phyloP scores from a whole-genome alignment of 2,329 filamentous ascomycete species.

The Saccharata proteae region DNA sequence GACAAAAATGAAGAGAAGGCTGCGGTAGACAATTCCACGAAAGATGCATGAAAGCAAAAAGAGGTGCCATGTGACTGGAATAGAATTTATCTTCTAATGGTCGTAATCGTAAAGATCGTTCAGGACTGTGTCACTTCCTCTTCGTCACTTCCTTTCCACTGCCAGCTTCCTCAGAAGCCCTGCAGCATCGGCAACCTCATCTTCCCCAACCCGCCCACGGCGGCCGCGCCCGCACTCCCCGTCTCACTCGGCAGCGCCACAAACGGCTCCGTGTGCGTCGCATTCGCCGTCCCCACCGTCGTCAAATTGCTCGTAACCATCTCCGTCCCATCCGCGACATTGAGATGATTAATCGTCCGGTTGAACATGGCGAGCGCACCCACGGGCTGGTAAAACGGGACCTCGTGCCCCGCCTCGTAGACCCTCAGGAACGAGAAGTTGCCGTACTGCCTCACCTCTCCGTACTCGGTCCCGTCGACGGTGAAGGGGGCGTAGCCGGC shows the following conservation, averaged over 20 bases:
- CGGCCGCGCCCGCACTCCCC: not conserved
- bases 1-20: too few relatives aligned
- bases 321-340: slow-evolving; percentile 24
- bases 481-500: slow-evolving; percentile 22
- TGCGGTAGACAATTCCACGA: too few relatives aligned
- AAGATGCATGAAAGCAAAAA: too few relatives aligned
- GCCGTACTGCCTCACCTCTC: slow-evolving; percentile 27
- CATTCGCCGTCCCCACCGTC: slow-evolving; percentile 20
- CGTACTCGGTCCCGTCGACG: slow-evolving; percentile 27
- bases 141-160: too few relatives aligned
- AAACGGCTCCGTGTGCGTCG: slow-evolving; percentile 28
- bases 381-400: slow-evolving; percentile 29
- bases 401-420: slow-evolving; percentile 29
- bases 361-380: slow-evolving; percentile 26
- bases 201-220: not conserved
- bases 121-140: too few relatives aligned
- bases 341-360: slow-evolving; percentile 22
- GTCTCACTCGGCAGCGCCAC: slow-evolving; percentile 19
- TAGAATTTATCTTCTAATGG: too few relatives aligned
- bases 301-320: slow-evolving; percentile 22
- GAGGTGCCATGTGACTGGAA: too few relatives aligned
- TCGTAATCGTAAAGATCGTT: too few relatives aligned
- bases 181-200: slow-evolving; percentile 4
- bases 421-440: slow-evolving; percentile 29
- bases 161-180: too few relatives aligned